Base-by-base conservation (phyloP, 805 yeast genomes). In the Metschnikowia similis region DNA sequence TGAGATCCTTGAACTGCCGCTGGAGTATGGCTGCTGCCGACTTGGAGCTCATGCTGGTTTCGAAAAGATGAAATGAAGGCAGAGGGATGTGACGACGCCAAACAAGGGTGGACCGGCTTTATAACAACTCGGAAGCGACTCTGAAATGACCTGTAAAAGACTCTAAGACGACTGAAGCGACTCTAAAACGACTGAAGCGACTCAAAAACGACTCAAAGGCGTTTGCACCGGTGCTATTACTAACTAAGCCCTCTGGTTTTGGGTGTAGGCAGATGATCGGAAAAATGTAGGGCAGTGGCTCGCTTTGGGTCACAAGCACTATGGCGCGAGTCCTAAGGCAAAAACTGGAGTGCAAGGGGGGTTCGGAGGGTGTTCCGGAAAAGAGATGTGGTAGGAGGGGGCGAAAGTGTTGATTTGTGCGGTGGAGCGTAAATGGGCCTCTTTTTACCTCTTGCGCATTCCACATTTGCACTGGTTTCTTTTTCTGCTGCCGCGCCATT, bases 1-100 rank as follows among this genome's bases (percentile, higher is more conserved):
- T 89, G 51, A 92, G 84, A 66, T 92, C 97, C 66, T 88, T 83
- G 72, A 77, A 91, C 78, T 92, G 97, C 79, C 94, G 90, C 82
- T 89, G 85, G 51, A 92, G 77, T 50, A 92, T 79, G 53, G 95
- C 84, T 14, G 96, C 90, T 29, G 92, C 90, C 30, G 85, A 77
- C 60, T 76, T 79, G 45, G 77, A 72, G 54, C 72, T 68, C 77
- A 73, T 74, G 46, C 30, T 43, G 34, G 16, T 8, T 13, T n/a
- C 9, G 27, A 27, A 10, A 8, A 38, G 30, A 37, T 3, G 13
- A 13, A 21, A 7, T 21, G 9, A 21, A 21, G 21, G 21, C 17
- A 6, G 14, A 35, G 14, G 8, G 16, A 35, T 35, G 37, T n/a
- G 37, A 14, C 35, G 14, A 6, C 17, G 8, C 14, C 17, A 34